Base-by-base conservation (phyloP, 2,329 filamentous ascomycete genomes). In the Chaetomiaceae sp. region DNA sequence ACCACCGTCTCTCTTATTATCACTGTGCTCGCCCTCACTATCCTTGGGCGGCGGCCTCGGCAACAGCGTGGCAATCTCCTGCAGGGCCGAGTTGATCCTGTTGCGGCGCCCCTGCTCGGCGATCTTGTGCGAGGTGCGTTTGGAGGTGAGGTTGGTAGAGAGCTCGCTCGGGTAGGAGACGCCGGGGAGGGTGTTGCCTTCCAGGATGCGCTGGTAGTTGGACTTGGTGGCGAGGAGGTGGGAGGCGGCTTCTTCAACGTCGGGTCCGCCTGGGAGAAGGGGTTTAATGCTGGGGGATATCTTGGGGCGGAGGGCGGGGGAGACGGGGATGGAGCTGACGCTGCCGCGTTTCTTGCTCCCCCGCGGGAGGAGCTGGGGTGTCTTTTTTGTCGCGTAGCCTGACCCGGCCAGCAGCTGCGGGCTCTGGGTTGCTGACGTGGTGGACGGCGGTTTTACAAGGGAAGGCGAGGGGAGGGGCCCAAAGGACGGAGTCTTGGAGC, bases 261-360 rank as follows among this genome's bases (percentile, higher is more conserved):
- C 75, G 53, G 77, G 71, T 3, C 77, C 68, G 9, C 72, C 77
- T 4, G 91, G 90, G 43, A 96, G 79, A 20, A 96, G 71, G 9
- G 94, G 92, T 68, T 96, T 95, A 69, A 99, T 96, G 68, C 84
- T 95, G 3, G 92, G 94, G 23, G 91, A 96, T 57, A 97, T 96
- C 68, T 83, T 88, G 2, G 94, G 94, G 25, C 89, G 78, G 33
- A 97, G 71, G 15, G 92, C 91, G 6, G 94, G 92, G 38, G 91
- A 96, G 9, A 87, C 82, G n/a, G 91, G 84, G 6, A 85, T 81
- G 2, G 88, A 89, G 63, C 80, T 82, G 25, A 84, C 75, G 62
- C 88, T 91, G 19, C 78, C 72, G 55, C 89, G 79, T 70, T 91
- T 94, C 65, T 87, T 87, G 56, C 74, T 75, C 22, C 75, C 74